Evolutionary conservation across 805 yeast species (phyloP), one percentile per base, ranked within the genome.

Genomic region (Hanseniaspora guilliermondii): DNA sequence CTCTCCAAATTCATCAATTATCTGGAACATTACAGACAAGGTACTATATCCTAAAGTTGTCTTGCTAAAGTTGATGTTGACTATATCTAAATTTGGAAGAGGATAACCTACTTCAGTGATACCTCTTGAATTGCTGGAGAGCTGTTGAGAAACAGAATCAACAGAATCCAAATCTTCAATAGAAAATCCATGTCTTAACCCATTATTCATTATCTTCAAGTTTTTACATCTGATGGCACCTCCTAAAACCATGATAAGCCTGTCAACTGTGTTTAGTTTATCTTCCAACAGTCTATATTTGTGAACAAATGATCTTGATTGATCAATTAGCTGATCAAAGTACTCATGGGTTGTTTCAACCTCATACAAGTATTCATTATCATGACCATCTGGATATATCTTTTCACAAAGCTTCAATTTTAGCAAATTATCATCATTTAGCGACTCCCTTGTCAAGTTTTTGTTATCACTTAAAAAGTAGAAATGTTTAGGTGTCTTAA

Each of bases 141-240:
- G 14, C 11, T 30, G 35, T 17, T 21, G 32, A 21, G 33, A 32
- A 14, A 21, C 17, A n/a, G 38, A 9, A 2, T 42, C 41, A 6
- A 75, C 68, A 53, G 68, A 64, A 30, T 70, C 69, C 36, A 79
- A 66, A 65, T 82, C 80, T 49, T 77, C 77, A 55, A 77, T 63
- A 14, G 83, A 79, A 66, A 94, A 94, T 0, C 98, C 98, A 56
- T 77, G 76, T 60, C 86, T 88, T 56, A 93, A 70, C 30, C 96
- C 95, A 61, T 76, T 78, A 7, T 97, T 95, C 9, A 94, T 70
- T 0, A 88, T 80, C 8, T 97, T 96, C n/a, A 86, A 77, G 54
- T 76, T 73, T 1, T 79, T 71, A 45, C 83, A 82, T 58, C 80
- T 86, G 58, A 89, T 83, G 16, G 74, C 73, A 21, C 89, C 84